A percentile compares a stretch with the other conserved stretches of the same genome.
phyloP scores from a whole-genome alignment of 257 asterid species.

The Fraxinus americana region DNA sequence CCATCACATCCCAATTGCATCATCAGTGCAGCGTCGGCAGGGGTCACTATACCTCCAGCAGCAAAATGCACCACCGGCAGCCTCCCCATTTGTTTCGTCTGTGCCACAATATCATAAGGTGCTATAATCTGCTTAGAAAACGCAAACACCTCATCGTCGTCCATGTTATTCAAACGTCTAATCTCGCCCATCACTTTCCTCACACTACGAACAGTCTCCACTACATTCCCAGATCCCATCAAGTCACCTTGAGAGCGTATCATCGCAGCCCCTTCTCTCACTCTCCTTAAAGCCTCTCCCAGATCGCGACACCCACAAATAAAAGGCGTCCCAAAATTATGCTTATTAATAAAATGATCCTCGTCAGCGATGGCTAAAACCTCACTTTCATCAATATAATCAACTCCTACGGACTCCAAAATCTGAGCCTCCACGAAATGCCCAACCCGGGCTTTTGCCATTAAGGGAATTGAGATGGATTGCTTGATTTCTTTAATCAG shows the following conservation, averaged over 20 bases:
- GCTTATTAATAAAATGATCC: slow-evolving; percentile 69
- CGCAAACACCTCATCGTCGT: slow-evolving; percentile 81
- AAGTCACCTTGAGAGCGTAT: slow-evolving; percentile 75
- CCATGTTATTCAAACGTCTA: slow-evolving; percentile 72
- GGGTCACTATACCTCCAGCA: slow-evolving; percentile 77
- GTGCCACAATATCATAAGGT: slow-evolving; percentile 76
- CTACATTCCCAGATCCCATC: slow-evolving; percentile 47
- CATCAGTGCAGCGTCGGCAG: slow-evolving; percentile 91
- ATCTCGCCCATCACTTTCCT: slow-evolving; percentile 77
- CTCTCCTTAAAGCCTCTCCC: slow-evolving; percentile 80
- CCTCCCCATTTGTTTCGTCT: slow-evolving; percentile 86
- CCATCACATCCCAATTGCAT: slow-evolving; percentile 93
- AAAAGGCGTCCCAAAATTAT: slow-evolving; percentile 64
- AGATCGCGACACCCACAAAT: slow-evolving; percentile 81
- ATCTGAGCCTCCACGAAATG: slow-evolving; percentile 92
- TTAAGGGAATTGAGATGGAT: slow-evolving; percentile 64
- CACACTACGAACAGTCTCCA: slow-evolving; percentile 62
- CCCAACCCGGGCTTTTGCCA: slow-evolving; percentile 76
- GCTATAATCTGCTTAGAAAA: slow-evolving; percentile 66
- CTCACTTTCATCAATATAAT: slow-evolving; percentile 81
- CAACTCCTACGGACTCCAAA: slow-evolving; percentile 70
- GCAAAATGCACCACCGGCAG: slow-evolving; percentile 91
- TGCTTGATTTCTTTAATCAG: slow-evolving; percentile 71
- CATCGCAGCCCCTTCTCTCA: slow-evolving; percentile 85
- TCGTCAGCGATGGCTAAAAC: slow-evolving; percentile 65